These are phyloP conservation scores for Pisolithus tinctorius DNA, from an alignment of 768 basidiomycete genomes.

Conservation along the genomic window DNA sequence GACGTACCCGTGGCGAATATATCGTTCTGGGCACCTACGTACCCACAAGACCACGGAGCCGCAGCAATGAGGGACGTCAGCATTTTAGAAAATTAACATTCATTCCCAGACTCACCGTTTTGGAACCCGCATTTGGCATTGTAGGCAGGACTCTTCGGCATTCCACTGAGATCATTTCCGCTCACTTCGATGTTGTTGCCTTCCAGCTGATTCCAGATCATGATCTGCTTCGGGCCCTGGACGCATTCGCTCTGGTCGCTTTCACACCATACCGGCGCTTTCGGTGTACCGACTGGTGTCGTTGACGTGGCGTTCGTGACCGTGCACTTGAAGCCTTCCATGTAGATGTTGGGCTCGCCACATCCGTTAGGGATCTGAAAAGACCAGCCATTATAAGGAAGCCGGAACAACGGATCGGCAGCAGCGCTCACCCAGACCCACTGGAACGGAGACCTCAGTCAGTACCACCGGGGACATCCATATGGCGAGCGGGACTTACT, in stretches of 20 bases:
- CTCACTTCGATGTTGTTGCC: conserved; percentile 43
- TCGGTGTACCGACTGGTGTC: conserved; percentile 33
- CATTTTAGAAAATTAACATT: neutral
- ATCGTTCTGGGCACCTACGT: conserved; percentile 6
- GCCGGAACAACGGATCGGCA: neutral
- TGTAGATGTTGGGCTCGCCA: conserved; percentile 49
- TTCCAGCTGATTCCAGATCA: conserved; percentile 45
- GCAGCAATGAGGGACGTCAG: neutral
- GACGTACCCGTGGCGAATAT: conserved; percentile 4
- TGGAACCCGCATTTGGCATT: conserved; percentile 42
- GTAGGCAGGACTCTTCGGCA: conserved; percentile 41
- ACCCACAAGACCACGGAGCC: neutral
- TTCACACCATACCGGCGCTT: conserved; percentile 50
- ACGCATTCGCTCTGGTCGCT: conserved; percentile 35
- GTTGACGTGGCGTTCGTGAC: conserved; percentile 38
- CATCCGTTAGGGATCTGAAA: conserved; percentile 29
- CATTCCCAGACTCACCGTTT: conserved; percentile 30
- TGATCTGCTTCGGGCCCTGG: conserved; percentile 49
- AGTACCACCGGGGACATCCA: neutral
- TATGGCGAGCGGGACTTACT: conserved; percentile 20
- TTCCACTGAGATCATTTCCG: conserved; percentile 35
- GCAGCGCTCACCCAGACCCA: conserved; percentile 43
- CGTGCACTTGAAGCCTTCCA: conserved; percentile 39
- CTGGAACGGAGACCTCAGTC: conserved; percentile 17
- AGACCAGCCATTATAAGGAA: neutral